phyloP scores from a whole-genome alignment of 805 yeast genomes.

The Kazachstania martiniae region DNA sequence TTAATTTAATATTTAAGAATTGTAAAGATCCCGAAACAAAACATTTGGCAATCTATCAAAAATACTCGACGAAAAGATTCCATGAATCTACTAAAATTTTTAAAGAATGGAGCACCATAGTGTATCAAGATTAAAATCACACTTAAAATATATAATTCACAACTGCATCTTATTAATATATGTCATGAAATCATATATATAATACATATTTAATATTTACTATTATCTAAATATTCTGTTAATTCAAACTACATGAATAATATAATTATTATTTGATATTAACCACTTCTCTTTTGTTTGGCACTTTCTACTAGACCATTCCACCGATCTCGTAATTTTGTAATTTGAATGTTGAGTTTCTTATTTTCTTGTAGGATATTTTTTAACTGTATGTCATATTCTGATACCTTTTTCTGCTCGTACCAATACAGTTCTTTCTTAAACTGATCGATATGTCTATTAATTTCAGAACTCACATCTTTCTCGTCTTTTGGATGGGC shows the following conservation, averaged over 20 bases:
- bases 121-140: too few species aligned
- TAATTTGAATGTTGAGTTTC: constrained; percentile 39
- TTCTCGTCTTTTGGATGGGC: neutral
- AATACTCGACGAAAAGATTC: constrained; percentile 71
- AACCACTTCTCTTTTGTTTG: constrained; percentile 38
- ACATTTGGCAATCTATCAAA: constrained; percentile 72
- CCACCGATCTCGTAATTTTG: constrained; percentile 51
- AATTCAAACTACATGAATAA: too few species aligned
- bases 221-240: too few species aligned
- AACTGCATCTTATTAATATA: too few species aligned
- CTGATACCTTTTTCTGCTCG: constrained; percentile 27
- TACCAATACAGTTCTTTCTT: constrained; percentile 30
- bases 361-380: constrained; percentile 30
- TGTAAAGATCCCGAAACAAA: constrained; percentile 44
- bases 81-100: constrained; percentile 46
- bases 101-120: constrained; percentile 4
- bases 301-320: constrained; percentile 57
- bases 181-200: too few species aligned
- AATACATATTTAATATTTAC: too few species aligned
- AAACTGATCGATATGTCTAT: constrained; percentile 16
- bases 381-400: constrained; percentile 30
- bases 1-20: constrained; percentile 51
- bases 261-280: too few species aligned
- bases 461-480: constrained; percentile 1
- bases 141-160: too few species aligned